Evolutionary conservation across 805 yeast genomes (phyloP), one percentile per base, ranked within the genome.

Genomic region (Wickerhamiella bombiphila): DNA sequence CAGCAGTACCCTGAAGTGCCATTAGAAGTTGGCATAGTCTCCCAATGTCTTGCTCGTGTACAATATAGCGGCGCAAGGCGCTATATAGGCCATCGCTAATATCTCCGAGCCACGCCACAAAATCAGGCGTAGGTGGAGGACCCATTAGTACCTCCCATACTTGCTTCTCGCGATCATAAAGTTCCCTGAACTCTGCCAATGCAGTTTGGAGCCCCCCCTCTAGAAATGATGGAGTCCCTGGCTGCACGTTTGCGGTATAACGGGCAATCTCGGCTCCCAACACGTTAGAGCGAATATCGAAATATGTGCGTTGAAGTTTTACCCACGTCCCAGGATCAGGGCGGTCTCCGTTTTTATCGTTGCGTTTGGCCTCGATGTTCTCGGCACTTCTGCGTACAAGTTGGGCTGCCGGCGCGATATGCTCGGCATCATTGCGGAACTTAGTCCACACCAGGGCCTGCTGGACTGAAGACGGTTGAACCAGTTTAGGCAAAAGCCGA

Each of bases 61-160:
- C 63, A 1, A 83, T 70, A 34, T 68, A 64, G 40, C 74, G 69
- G 44, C 95, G 66, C 25, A 82, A 54, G 2, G 65, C 56, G 45
- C 80, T 88, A 49, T 85, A 80, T 19, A 86, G 58, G 0, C 94
- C 91, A 26, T 83, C 94, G 22, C 81, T 63, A 3, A 83, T 48
- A 18, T 64, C 66, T 33, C 68, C 70, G 42, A 80, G 69, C 74
- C 81, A 82, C 5, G 60, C 57, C 39, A 69, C 68, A 34, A 80
- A 53, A 17, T 51, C 50, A 36, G 53, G 41, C 11, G 49, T 42
- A 29, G 64, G 59, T 3, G 44, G 51, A 35, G 55, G 16, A 20
- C 44, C 58, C 52, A 81, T 79, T 25, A 77, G 66, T 29, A 60
- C 57, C 29, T 58, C 58, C 54, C 79, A 85, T 5, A 82, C 55